phyloP scores from a whole-genome alignment of 306 rosid species.

The Casuarina glauca region DNA sequence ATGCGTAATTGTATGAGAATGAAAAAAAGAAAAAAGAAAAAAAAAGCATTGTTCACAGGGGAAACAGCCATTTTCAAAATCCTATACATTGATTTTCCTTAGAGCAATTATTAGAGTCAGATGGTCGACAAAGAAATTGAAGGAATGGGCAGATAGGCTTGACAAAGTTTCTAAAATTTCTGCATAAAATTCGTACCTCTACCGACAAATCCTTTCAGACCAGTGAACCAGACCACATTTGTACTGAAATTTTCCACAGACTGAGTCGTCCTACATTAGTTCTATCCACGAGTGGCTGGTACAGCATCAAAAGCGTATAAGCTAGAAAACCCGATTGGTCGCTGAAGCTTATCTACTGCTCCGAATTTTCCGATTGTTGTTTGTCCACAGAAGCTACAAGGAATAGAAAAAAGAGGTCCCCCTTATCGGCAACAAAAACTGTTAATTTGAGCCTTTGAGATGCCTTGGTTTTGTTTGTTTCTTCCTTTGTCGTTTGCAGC shows the following conservation, averaged over 20 bases:
- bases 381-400: slow-evolving; percentile 19
- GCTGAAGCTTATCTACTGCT: slow-evolving; percentile 7
- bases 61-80: not conserved
- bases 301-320: no score
- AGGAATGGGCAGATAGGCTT: not conserved
- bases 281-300: no score
- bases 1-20: no score
- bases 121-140: not conserved
- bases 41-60: not conserved
- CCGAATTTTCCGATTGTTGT: slow-evolving; percentile 18
- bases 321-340: not conserved
- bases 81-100: not conserved
- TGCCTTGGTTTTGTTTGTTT: slow-evolving; percentile 42
- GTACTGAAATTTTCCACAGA: no score
- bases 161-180: not conserved
- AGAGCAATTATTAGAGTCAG: not conserved
- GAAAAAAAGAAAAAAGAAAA: not conserved
- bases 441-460: slow-evolving; percentile 23
- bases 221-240: no score
- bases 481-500: slow-evolving; percentile 46
- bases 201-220: not conserved
- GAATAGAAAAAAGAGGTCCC: slow-evolving; percentile 32
- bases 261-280: no score
- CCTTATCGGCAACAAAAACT: slow-evolving; percentile 21
- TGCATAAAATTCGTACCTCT: not conserved